Conservation (phyloP, 176 grass and related monocot species). For the Lolium perenne region DNA sequence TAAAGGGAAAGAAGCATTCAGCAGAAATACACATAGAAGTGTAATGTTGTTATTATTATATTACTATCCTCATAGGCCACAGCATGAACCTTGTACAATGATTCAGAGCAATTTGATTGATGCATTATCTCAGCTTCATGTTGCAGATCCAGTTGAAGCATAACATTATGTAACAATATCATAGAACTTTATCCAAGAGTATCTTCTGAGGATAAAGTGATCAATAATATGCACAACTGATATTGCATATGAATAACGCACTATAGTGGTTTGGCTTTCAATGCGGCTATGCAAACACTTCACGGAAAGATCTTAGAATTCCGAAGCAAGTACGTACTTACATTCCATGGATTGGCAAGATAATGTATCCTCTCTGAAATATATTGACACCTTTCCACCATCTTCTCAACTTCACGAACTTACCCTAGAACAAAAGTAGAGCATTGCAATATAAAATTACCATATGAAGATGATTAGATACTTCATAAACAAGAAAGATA, state of each 20-base stretch:
- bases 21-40: not conserved
- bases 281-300: not conserved
- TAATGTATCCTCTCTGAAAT: constrained; percentile 82
- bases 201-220: not conserved
- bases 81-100: constrained; percentile 2
- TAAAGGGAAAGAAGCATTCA: constrained; percentile 32
- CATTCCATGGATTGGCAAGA: constrained; percentile 86
- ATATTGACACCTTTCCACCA: constrained; percentile 98
- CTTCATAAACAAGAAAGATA: constrained; percentile 28
- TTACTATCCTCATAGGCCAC: not conserved
- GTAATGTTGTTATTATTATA: constrained; percentile 1
- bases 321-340: constrained; percentile 50
- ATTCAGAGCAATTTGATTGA: not conserved
- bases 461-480: constrained; percentile 26
- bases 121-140: not conserved
- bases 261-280: not conserved
- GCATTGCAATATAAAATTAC: constrained; percentile 31
- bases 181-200: constrained; percentile 6
- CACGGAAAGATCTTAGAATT: constrained; percentile 19
- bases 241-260: constrained; percentile 20
- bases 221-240: constrained; percentile 6
- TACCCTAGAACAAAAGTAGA: constrained; percentile 42
- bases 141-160: constrained; percentile 5
- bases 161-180: not conserved
- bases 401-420: constrained; percentile 82